phyloP scores from a whole-genome alignment of 176 grass and related monocot genomes.

The Rhynchospora breviuscula region DNA sequence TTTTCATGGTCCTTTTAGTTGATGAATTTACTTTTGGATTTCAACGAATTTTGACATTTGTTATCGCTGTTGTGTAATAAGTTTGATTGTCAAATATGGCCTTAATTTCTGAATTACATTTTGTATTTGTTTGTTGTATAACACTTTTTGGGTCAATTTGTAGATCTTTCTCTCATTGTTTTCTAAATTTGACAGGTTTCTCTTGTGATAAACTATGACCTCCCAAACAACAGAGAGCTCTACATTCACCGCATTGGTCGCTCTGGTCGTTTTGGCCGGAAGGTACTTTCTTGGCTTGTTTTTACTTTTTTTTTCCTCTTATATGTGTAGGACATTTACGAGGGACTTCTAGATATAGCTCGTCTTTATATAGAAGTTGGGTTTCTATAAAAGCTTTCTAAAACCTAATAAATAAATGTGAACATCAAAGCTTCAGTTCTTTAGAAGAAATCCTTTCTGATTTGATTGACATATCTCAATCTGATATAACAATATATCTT shows the following conservation, averaged over 20 bases:
- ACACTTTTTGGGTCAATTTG: no score
- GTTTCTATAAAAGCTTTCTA: neutral
- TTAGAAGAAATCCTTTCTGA: neutral
- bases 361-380: no score
- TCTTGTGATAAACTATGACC: slow-evolving; percentile 96
- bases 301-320: no score
- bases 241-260: slow-evolving; percentile 98
- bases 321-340: no score
- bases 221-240: slow-evolving; percentile 95
- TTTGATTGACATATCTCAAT: neutral
- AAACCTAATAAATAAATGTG: neutral
- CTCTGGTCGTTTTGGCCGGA: slow-evolving; percentile 91
- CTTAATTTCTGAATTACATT: no score
- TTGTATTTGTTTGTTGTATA: no score
- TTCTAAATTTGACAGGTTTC: slow-evolving; percentile 56
- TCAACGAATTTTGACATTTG: neutral
- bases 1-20: neutral
- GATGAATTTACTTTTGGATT: neutral
- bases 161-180: neutral
- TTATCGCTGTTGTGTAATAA: neutral
- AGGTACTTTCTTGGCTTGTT: slow-evolving; percentile 41
- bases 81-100: neutral
- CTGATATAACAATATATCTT: slow-evolving; percentile 1
- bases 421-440: neutral
- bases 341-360: no score